Conservation (phyloP, 495 filamentous ascomycete species). For the Friedmanniomyces endolithicus region DNA sequence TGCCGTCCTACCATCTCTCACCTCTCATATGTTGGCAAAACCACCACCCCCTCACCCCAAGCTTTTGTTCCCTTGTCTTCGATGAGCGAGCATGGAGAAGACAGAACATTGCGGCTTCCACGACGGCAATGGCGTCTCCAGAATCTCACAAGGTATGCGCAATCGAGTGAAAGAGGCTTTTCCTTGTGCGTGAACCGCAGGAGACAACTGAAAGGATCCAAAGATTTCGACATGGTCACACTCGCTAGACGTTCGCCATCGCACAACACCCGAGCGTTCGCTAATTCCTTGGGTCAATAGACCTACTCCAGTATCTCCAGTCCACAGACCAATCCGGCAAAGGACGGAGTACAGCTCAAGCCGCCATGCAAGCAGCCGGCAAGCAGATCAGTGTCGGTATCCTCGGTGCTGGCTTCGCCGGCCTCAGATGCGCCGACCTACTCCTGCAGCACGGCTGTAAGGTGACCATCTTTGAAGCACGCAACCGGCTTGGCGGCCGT, state of each 20-base stretch:
- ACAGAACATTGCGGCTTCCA: neutral
- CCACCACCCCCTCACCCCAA: no score
- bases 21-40: no score
- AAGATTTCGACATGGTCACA: no score
- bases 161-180: neutral
- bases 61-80: no score
- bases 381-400: constrained; percentile 42
- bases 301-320: neutral
- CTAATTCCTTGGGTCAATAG: neutral
- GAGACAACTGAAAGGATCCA: no score
- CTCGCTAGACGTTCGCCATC: no score
- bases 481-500: constrained; percentile 72
- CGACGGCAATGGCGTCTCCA: constrained; percentile 2
- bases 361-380: neutral
- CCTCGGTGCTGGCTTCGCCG: constrained; percentile 79
- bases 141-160: neutral
- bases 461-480: constrained; percentile 77
- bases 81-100: neutral
- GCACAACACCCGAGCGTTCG: neutral
- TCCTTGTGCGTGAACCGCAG: no score
- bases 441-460: constrained; percentile 63
- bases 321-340: neutral
- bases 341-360: neutral
- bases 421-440: constrained; percentile 73
- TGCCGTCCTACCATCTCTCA: no score